Percentiles rank a stretch among this genome's conserved stretches.
phyloP scores from a whole-genome alignment of 129 eudicot species.

The Flaveria sonorensis region DNA sequence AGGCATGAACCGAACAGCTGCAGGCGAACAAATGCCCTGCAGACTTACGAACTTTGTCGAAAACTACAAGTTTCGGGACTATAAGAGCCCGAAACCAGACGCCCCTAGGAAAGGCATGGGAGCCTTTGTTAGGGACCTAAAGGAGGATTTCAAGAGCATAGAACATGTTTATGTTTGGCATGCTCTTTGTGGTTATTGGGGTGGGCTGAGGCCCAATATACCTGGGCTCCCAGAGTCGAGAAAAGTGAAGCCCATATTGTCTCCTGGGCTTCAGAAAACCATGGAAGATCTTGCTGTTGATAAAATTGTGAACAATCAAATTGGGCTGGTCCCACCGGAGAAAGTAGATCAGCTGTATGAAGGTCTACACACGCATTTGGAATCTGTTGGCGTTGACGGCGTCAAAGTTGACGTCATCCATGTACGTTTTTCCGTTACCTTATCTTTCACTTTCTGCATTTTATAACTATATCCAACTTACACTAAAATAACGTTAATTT shows the following conservation, averaged over 20 bases:
- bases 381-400: conserved; percentile 81
- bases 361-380: conserved; percentile 76
- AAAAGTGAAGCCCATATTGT: conserved; percentile 63
- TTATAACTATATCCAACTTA: not conserved
- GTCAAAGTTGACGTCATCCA: conserved; percentile 95
- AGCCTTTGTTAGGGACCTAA: conserved; percentile 75
- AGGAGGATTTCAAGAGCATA: conserved; percentile 56
- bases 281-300: conserved; percentile 96
- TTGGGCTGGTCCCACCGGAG: conserved; percentile 85
- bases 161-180: conserved; percentile 93
- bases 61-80: conserved; percentile 78
- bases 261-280: conserved; percentile 69
- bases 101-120: conserved; percentile 64
- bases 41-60: conserved; percentile 63
- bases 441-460: not conserved
- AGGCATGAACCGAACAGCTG: conserved; percentile 75
- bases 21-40: conserved; percentile 82
- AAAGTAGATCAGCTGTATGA: conserved; percentile 64
- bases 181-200: conserved; percentile 99
- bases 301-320: conserved; percentile 79
- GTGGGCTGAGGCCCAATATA: conserved; percentile 78
- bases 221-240: conserved; percentile 57
- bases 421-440: conserved; percentile 42
- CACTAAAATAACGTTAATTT: not conserved
- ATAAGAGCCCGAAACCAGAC: conserved; percentile 40